Conservation (phyloP, 2,329 filamentous ascomycete species). For the Chrysoporthe cubensis region DNA sequence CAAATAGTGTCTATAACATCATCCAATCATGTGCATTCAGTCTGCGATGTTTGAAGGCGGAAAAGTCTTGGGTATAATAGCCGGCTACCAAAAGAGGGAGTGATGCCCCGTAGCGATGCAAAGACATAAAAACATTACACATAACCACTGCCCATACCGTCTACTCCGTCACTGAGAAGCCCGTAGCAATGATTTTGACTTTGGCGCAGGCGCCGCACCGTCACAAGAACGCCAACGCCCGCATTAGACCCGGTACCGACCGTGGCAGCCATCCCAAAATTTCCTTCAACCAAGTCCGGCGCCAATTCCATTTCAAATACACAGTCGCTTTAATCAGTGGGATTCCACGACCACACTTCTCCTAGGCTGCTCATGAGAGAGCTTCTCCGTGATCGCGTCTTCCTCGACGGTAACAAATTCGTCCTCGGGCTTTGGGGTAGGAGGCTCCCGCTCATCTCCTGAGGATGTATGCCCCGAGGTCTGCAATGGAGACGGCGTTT, state of each 20-base stretch:
- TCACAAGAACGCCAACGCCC: constrained; percentile 23
- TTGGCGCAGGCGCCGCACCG: constrained; percentile 18
- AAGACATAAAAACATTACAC: constrained; percentile 28
- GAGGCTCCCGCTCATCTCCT: constrained; percentile 35
- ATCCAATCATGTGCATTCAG: not conserved
- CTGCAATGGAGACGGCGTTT: constrained; percentile 30
- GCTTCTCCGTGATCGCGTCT: constrained; percentile 16
- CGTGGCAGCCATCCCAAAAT: constrained; percentile 1
- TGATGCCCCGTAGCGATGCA: constrained; percentile 27
- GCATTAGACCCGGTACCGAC: constrained; percentile 12
- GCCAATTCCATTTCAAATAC: not conserved
- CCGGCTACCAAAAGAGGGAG: constrained; percentile 21
- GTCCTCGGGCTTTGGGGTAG: constrained; percentile 33
- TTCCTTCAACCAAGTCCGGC: not conserved
- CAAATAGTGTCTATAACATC: not conserved
- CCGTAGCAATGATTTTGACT: constrained; percentile 19
- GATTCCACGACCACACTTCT: constrained; percentile 19
- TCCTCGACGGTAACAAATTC: constrained; percentile 23
- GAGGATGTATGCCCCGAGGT: constrained; percentile 33
- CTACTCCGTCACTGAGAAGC: constrained; percentile 7
- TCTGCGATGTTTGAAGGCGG: not conserved
- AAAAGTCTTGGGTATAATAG: constrained; percentile 20
- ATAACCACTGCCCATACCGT: constrained; percentile 23
- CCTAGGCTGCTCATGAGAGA: constrained; percentile 20
- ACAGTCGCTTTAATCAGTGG: constrained; percentile 6